Base-by-base conservation (phyloP, 2,329 filamentous ascomycete genomes). In the Pestalotiopsis fici region DNA sequence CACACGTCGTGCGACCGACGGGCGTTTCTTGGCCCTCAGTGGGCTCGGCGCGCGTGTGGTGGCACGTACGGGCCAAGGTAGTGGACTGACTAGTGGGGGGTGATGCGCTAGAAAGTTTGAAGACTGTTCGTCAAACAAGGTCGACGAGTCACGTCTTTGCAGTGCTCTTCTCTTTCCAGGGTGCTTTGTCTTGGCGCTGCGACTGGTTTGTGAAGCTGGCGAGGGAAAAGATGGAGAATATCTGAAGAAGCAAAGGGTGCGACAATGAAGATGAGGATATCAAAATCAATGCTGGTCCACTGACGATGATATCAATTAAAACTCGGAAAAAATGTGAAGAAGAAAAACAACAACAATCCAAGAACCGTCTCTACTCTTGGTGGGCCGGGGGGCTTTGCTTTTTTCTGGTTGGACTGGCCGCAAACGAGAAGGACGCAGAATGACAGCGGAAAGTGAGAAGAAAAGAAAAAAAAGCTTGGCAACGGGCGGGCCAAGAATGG, bases 31-130 rank as follows among this genome's bases (percentile, higher is more conserved):
- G 43, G 43, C 43, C n/a, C 43, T 47, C 43, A 50, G 43, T 50
- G 43, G 43, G 43, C 43, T 50, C 43, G 18, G 18, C 43, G 43
- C 43, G 43, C 7, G 43, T 6, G 43, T 7, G 18, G 43, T 21
- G 43, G 43, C 21, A 50, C 18, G 43, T 9, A 50, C 43, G 43
- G 43, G 43, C 43, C 18, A n/a, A 18, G 18, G 43, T 50, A 50
- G 43, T 50, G 23, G 15, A 50, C 61, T 60, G 61, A 64, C 25
- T 54, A 35, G 28, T 21, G 50, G 50, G 61, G 25, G 61, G n/a
- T n/a, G 39, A 55, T 35, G 23, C 43, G 61, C 61, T 56, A 64
- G 47, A 43, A 55, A 35, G 15, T 64, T 64, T 64, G 59, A 35
- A 60, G 27, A 60, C 37, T 27, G 57, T 31, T 31, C n/a, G 25